Conservation (phyloP, 2,329 filamentous ascomycete species). For the Diplodia scrobiculata region DNA sequence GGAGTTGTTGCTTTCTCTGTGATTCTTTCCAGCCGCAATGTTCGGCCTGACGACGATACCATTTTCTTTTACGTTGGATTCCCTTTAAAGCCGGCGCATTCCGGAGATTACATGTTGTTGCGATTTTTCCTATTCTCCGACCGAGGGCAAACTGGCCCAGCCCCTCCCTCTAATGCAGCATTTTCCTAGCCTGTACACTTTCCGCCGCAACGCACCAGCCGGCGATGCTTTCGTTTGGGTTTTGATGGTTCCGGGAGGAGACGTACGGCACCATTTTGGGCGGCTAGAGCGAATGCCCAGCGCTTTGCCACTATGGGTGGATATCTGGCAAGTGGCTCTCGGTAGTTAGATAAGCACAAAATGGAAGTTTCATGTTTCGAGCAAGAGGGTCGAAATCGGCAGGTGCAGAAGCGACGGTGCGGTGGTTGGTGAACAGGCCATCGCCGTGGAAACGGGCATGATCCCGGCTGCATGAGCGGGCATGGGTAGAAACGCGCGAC, state of each 20-base stretch:
- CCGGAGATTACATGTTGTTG: conserved; percentile 3
- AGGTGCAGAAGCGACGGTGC: not conserved
- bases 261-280: conserved; percentile 13
- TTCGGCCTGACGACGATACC: conserved; percentile 29
- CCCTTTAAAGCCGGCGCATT: conserved; percentile 5
- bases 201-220: not conserved
- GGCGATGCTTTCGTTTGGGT: conserved; percentile 21
- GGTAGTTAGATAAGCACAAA: conserved; percentile 27
- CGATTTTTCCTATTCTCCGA: conserved; percentile 6
- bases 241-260: conserved; percentile 10
- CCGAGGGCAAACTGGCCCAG: conserved; percentile 17
- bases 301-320: conserved; percentile 19
- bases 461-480: conserved; percentile 6
- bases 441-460: conserved; percentile 16
- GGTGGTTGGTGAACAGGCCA: conserved; percentile 12
- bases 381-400: not conserved
- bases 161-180: conserved; percentile 23
- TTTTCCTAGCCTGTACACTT: conserved; percentile 25
- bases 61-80: conserved; percentile 26
- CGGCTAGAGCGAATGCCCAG: conserved; percentile 21
- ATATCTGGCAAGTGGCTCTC: conserved; percentile 22
- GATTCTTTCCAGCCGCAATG: conserved; percentile 11
- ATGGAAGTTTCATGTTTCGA: conserved; percentile 5
- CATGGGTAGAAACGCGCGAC: conserved; percentile 11
- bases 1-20: conserved; percentile 24